These are phyloP conservation scores for Pichia deserticola DNA, from an alignment of 805 yeast species.

Conservation along the genomic window DNA sequence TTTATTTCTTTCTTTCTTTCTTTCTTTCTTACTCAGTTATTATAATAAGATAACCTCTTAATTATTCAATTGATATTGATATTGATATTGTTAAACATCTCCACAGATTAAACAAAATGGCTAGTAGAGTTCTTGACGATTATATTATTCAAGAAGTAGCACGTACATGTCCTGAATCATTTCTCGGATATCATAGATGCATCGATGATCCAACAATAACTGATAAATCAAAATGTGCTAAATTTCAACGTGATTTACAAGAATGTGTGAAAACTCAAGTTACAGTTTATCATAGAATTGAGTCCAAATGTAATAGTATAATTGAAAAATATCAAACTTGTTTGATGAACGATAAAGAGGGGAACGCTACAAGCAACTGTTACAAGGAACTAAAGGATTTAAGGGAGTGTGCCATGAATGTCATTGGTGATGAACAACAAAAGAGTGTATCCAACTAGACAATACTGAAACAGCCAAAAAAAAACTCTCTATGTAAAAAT, in stretches of 20 bases:
- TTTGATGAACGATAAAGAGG: conserved; percentile 37
- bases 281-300: conserved; percentile 66
- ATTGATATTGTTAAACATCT: no score
- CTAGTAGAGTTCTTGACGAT: conserved; percentile 56
- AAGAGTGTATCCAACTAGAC: background rate
- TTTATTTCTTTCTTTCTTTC: no score
- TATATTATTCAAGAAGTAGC: conserved; percentile 75
- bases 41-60: no score
- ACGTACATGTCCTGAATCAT: conserved; percentile 64
- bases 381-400: conserved; percentile 43
- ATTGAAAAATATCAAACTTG: conserved; percentile 64
- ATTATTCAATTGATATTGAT: no score
- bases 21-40: no score
- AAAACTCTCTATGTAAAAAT: no score
- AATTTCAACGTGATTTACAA: conserved; percentile 51
- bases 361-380: conserved; percentile 42
- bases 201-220: conserved; percentile 46
- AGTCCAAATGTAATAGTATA: conserved; percentile 49
- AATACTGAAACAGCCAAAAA: no score
- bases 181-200: conserved; percentile 68
- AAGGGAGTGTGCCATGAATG: conserved; percentile 42
- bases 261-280: conserved; percentile 56
- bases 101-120: conserved; percentile 8
- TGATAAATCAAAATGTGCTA: conserved; percentile 41
- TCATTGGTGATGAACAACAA: conserved; percentile 3